These are phyloP conservation scores for Recurvomyces mirabilis DNA, from an alignment of 495 filamentous ascomycete genomes.

Conservation along the genomic window DNA sequence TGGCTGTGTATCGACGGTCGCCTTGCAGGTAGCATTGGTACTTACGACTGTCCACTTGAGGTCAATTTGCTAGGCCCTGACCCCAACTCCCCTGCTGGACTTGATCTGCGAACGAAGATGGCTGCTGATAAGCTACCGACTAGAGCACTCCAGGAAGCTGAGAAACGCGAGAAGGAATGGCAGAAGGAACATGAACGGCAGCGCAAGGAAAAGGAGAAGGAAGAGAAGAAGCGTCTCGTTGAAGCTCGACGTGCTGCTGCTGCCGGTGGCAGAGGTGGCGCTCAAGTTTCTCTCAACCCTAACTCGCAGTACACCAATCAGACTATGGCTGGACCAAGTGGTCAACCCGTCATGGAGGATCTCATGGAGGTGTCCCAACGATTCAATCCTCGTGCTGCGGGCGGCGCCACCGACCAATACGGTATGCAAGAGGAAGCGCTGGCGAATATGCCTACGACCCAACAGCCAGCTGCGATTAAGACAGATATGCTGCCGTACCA, in stretches of 20 bases:
- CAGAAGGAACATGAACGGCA: constrained; percentile 23
- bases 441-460: constrained; percentile 59
- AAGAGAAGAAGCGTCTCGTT: constrained; percentile 20
- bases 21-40: constrained; percentile 49
- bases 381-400: constrained; percentile 58
- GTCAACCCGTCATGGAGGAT: constrained; percentile 42
- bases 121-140: constrained; percentile 50
- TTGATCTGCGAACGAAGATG: constrained; percentile 46
- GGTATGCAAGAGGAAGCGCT: constrained; percentile 58
- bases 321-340: constrained; percentile 8
- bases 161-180: constrained; percentile 34
- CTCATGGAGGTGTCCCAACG: constrained; percentile 55
- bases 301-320: neutral
- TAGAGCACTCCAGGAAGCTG: constrained; percentile 34
- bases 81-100: constrained; percentile 28
- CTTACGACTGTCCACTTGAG: constrained; percentile 59
- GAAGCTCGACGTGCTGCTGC: constrained; percentile 17
- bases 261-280: neutral
- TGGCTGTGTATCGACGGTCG: constrained; percentile 53
- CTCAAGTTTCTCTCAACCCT: too few relatives aligned
- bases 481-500: constrained; percentile 73
- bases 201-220: constrained; percentile 16
- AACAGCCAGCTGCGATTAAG: constrained; percentile 50
- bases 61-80: constrained; percentile 57
- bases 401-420: constrained; percentile 57